Base-by-base conservation (phyloP, 768 basidiomycete species). In the Pholiota molesta region DNA sequence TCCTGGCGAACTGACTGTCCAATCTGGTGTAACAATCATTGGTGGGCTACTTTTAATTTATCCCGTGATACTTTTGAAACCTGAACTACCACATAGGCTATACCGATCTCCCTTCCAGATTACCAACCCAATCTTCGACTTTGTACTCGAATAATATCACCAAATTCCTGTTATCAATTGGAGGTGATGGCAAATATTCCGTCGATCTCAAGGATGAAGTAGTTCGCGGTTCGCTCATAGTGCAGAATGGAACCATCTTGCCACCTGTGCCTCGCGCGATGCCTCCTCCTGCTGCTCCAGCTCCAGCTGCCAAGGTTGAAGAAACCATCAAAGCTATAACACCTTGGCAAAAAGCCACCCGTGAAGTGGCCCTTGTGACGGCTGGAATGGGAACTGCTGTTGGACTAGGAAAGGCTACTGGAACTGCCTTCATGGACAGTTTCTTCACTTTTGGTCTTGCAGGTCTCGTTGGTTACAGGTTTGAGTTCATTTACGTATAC, bases 71-170 rank as follows among this genome's bases (percentile, higher is more conserved):
- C n/a, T 14, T 61, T 40, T n/a, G 49, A 31, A 55, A 29, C 40
- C 40, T 63, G 21, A 64, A 23, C 52, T 26, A 52, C 51, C 21
- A 21, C 65, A 29, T 65, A 92, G 91, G 91, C 42, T 92, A 92
- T 71, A 88, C 90, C 52, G 94, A 95, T 74, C 79, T 95, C 53
- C 89, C 93, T 6, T 94, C 92, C n/a, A 85, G 94, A 40, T 77
- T 95, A 37, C 94, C 94, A 16, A 95, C 94, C 0, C 94, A 95
- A 69, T 92, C 92, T 5, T 93, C 91, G 4, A 93, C 92, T 3
- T 77, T 95, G 6, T 95, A 95, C 72, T 95, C 94, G 6, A 95
- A 95, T 75, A 95, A 95, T 69, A 88, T 95, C 64, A 89, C 90
- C 39, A 95, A 95, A 72, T 95, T 95, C 75, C 81, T 95, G 47